Evolutionary conservation across 148 eudicot species (phyloP), one percentile per base, ranked within the genome.

Genomic region (Heliamphora exappendiculata): DNA sequence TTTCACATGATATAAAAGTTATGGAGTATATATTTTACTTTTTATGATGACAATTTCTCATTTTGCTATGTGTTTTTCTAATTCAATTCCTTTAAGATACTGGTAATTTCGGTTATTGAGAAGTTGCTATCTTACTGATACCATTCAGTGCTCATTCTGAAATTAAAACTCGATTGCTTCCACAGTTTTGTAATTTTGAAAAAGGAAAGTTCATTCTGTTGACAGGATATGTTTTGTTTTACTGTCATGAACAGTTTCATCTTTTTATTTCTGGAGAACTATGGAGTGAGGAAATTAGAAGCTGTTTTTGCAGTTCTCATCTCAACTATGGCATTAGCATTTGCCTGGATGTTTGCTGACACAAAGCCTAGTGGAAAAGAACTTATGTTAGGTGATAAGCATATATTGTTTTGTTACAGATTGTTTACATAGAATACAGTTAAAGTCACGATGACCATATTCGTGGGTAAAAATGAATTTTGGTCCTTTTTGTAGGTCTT

Each of bases 321-420:
- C 41, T 75, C 89, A 70, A 89, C 89, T 29, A 93, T 93, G 98
- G 98, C 91, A 60, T 16, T 89, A 33, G 86, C 98, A 58, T 93
- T 93, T 82, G 93, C 98, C 20, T 93, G 93, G 93, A 93, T 93
- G 98, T 91, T 93, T 80, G 87, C 82, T 67, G 96, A 93, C 67
- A 81, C 98, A 34, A 87, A 83, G 80, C 98, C 98, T 24, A 88
- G 86, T 76, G 89, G 89, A 67, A 84, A 79, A 63, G 93, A 93
- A 72, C 93, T 93, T 76, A 68, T 93, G 20, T 63, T 84, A 77
- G 98, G 98, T 91, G 73, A 80, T 39, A 75, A 66, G 66, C 33
- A 36, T 70, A 14, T 50, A 19, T 76, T 72, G 36, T 39, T 42
- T 24, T 39, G 13, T 70, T 62, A 13, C 4, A 7, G 11, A 41